These are phyloP conservation scores for Fusarium sulawesiense DNA, from an alignment of 2,329 filamentous ascomycete genomes.

Conservation along the genomic window DNA sequence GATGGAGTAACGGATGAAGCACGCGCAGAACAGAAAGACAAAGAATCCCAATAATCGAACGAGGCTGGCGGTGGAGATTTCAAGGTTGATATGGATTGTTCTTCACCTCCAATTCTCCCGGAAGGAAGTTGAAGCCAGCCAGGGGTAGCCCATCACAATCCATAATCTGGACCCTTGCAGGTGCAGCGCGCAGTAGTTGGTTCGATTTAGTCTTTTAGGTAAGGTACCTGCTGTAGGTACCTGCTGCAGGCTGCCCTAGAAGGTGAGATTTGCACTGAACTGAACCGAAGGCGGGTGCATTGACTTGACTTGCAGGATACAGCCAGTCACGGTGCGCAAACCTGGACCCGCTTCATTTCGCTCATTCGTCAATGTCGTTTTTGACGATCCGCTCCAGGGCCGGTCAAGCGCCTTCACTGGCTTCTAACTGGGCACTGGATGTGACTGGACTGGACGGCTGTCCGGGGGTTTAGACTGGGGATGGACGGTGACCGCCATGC, in stretches of 20 bases:
- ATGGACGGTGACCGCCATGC: conserved; percentile 28
- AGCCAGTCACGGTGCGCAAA: conserved; percentile 20
- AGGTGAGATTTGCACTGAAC: conserved; percentile 35
- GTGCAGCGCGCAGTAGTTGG: conserved; percentile 21
- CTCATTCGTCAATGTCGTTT: conserved; percentile 17
- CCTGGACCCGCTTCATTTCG: conserved; percentile 33
- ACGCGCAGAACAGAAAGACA: conserved; percentile 13
- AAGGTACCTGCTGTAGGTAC: conserved; percentile 9
- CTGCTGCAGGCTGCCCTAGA: conserved; percentile 18
- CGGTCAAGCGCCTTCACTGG: conserved; percentile 10
- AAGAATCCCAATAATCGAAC: conserved; percentile 32
- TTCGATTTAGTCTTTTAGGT: conserved; percentile 4
- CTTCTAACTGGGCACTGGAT: conserved; percentile 18
- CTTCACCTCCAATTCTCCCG: conserved; percentile 19
- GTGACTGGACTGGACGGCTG: conserved; percentile 21
- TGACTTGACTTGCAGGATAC: conserved; percentile 13
- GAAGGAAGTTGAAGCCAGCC: conserved; percentile 40
- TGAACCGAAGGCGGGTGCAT: conserved; percentile 31
- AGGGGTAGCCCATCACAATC: conserved; percentile 33
- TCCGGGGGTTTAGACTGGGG: conserved; percentile 35
- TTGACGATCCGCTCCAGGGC: conserved; percentile 35
- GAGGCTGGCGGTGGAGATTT: conserved; percentile 42
- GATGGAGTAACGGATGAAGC: conserved; percentile 11
- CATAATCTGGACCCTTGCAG: conserved; percentile 36
- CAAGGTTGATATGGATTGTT: conserved; percentile 30